Evolutionary conservation across 2,329 filamentous ascomycete genomes (phyloP).

Genomic region (Biscogniauxia sp.): DNA sequence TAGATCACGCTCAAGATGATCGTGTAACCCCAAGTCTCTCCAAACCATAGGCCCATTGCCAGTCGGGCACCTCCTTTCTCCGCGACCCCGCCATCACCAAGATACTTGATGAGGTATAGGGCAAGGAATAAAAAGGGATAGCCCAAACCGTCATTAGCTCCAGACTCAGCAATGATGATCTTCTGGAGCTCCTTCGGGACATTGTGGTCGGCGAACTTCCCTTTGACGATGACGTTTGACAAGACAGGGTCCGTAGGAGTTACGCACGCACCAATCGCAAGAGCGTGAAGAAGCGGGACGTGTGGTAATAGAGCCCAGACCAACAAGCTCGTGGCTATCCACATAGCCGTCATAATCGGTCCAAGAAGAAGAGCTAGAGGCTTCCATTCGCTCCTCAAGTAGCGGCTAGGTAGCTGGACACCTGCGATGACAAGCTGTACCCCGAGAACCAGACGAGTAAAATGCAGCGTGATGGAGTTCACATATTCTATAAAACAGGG

Average conservation of each 20-base stretch:
- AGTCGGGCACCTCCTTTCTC: constrained; percentile 57
- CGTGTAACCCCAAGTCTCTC: constrained; percentile 79
- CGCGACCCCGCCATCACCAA: constrained; percentile 54
- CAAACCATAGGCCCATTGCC: constrained; percentile 80
- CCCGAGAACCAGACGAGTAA: constrained; percentile 82
- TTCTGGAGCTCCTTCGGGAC: constrained; percentile 78
- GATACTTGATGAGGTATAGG: constrained; percentile 78
- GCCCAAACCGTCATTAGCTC: constrained; percentile 84
- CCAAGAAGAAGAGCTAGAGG: constrained; percentile 72
- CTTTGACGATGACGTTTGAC: constrained; percentile 88
- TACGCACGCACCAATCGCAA: constrained; percentile 81
- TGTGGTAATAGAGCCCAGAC: constrained; percentile 74
- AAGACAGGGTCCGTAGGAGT: constrained; percentile 88
- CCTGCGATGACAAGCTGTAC: constrained; percentile 88
- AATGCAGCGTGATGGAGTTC: constrained; percentile 74
- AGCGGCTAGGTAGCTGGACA: constrained; percentile 81
- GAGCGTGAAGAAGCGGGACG: constrained; percentile 71
- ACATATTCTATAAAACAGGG: constrained; percentile 48
- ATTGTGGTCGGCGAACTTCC: constrained; percentile 88
- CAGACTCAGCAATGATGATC: constrained; percentile 78
- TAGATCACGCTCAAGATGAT: constrained; percentile 78
- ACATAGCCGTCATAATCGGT: constrained; percentile 84
- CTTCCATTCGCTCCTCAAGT: constrained; percentile 76
- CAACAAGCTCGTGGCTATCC: constrained; percentile 75
- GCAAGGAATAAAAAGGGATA: constrained; percentile 88